These are phyloP conservation scores for Fusarium denticulatum DNA, from an alignment of 2,329 filamentous ascomycete species.

Conservation along the genomic window DNA sequence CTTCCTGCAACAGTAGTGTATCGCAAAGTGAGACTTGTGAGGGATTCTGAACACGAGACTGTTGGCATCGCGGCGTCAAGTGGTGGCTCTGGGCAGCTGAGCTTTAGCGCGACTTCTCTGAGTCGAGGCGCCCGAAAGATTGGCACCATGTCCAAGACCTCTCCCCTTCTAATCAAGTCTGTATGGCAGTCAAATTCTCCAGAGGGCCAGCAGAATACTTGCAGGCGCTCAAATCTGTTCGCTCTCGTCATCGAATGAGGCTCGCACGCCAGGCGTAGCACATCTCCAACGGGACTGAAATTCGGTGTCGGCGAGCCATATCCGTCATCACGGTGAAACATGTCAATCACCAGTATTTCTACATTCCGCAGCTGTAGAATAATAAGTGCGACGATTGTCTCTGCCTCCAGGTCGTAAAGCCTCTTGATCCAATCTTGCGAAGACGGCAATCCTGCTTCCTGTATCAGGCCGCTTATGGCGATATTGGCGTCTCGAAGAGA, in stretches of 20 bases:
- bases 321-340: not conserved
- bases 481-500: not conserved
- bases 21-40: not conserved
- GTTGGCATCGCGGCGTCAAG: not conserved
- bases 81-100: not conserved
- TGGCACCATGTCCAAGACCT: not conserved
- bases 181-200: not conserved
- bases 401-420: accelerated
- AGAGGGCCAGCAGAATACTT: not conserved
- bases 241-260: not conserved
- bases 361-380: not conserved
- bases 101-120: not conserved
- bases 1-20: not conserved
- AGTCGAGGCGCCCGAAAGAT: not conserved
- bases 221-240: not conserved
- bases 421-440: not conserved
- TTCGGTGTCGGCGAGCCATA: not conserved
- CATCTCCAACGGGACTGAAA: not conserved
- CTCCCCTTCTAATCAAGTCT: not conserved
- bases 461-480: not conserved
- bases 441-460: accelerated
- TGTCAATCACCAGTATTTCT: not conserved
- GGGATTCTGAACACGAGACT: not conserved
- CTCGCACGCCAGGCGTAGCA: not conserved
- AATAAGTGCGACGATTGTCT: not conserved